Conservation (phyloP, 1,139 yeast species). For the Kluyveromyces sp. region DNA sequence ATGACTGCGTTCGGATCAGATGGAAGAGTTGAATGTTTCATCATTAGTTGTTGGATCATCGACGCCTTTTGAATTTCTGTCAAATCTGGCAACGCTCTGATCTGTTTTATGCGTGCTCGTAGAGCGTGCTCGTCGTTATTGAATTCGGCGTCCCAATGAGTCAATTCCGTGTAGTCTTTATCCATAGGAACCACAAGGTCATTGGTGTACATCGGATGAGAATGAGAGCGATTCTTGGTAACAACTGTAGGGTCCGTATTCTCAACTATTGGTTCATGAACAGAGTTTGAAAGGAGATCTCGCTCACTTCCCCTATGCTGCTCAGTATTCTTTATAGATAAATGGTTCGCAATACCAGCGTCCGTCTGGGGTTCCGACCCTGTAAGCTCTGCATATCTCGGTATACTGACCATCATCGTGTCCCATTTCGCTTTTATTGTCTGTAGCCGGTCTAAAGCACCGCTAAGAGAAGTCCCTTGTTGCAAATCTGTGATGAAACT, state of each 20-base stretch:
- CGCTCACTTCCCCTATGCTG: conserved; percentile 38
- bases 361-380: conserved; percentile 31
- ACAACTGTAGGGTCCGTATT: conserved; percentile 6
- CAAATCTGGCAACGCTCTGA: conserved; percentile 13
- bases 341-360: conserved; percentile 27
- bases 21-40: conserved; percentile 37
- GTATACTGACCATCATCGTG: conserved; percentile 2
- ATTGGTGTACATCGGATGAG: conserved; percentile 10
- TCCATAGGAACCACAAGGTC: conserved; percentile 19
- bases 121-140: conserved; percentile 15
- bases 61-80: conserved; percentile 14
- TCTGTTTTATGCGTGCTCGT: conserved; percentile 17
- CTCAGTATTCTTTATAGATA: too few relatives aligned
- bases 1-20: neutral
- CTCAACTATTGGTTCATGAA: neutral
- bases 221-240: conserved; percentile 1
- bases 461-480: conserved; percentile 44
- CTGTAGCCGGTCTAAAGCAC: conserved; percentile 52
- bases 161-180: conserved; percentile 6
- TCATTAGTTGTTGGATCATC: conserved; percentile 67
- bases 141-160: conserved; percentile 13
- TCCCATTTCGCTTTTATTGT: conserved; percentile 37
- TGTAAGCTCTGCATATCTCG: conserved; percentile 15
- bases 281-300: conserved; percentile 32
- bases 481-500: conserved; percentile 46